phyloP scores from a whole-genome alignment of 1,284 basidiomycete species.

The Fomitiporia mediterranea region DNA sequence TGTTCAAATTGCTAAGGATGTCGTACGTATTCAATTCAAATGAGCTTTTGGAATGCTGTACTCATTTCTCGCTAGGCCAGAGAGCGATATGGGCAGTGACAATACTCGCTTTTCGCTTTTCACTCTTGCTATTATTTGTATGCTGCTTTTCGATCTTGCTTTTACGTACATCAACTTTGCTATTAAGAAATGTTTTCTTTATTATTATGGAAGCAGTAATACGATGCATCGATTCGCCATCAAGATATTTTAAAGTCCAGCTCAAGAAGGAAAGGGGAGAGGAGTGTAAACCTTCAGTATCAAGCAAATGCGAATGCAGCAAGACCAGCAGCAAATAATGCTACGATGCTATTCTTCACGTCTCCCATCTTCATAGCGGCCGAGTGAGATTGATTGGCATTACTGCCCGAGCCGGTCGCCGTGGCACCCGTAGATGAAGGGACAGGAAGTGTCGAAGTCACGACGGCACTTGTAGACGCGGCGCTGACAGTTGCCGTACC shows the following conservation, averaged over 20 bases:
- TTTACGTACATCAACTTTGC: no score
- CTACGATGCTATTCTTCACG: background rate
- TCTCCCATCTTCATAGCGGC: background rate
- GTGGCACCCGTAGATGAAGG: constrained; percentile 25
- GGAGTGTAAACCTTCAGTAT: no score
- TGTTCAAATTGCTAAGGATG: constrained; percentile 69
- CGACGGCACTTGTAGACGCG: constrained; percentile 56
- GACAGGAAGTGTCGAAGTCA: constrained; percentile 53
- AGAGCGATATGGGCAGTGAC: constrained; percentile 33
- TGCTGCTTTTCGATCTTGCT: no score
- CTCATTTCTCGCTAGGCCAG: constrained; percentile 40
- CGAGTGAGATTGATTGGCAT: background rate
- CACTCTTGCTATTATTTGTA: no score
- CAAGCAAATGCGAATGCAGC: constrained; percentile 7
- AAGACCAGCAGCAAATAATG: constrained; percentile 1
- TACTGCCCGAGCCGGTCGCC: constrained; percentile 12
- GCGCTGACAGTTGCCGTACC: constrained; percentile 52
- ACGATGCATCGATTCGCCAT: background rate
- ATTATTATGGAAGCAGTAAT: background rate
- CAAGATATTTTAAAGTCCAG: background rate
- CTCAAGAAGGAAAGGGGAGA: no score
- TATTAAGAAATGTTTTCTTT: no score
- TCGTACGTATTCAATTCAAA: constrained; percentile 31
- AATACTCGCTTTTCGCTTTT: background rate
- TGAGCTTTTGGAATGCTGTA: constrained; percentile 21